Conservation (phyloP, 306 rosid species). For the Cucurbita argyrosperma region DNA sequence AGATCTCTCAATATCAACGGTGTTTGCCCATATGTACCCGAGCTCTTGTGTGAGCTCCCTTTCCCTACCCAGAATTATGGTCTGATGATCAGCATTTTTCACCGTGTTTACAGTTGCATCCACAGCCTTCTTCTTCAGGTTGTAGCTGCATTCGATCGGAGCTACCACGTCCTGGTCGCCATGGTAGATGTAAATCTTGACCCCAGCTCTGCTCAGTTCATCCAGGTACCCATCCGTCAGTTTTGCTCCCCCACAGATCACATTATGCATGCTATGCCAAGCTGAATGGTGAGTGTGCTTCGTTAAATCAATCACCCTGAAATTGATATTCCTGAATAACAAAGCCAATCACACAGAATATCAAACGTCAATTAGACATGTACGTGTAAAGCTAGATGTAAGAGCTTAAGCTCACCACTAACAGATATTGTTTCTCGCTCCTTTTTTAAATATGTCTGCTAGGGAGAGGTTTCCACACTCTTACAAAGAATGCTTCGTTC, state of each 20-base stretch:
- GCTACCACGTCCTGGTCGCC: slow-evolving; percentile 52
- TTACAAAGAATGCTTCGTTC: no score
- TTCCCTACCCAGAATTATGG: slow-evolving; percentile 46
- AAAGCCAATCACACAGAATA: neutral
- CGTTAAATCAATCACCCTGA: slow-evolving; percentile 30
- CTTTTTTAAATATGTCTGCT: no score
- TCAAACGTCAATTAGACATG: no score
- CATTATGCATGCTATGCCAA: slow-evolving; percentile 83
- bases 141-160: slow-evolving; percentile 36
- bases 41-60: slow-evolving; percentile 28
- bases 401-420: no score
- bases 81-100: slow-evolving; percentile 35
- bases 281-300: slow-evolving; percentile 89
- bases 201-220: slow-evolving; percentile 27
- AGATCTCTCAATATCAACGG: neutral
- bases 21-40: slow-evolving; percentile 32
- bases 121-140: slow-evolving; percentile 36
- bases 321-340: slow-evolving; percentile 34
- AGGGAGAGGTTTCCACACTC: no score
- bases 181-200: slow-evolving; percentile 37
- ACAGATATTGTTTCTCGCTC: no score
- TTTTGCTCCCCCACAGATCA: slow-evolving; percentile 61
- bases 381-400: no score
- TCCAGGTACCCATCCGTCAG: slow-evolving; percentile 32
- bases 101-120: slow-evolving; percentile 34